phyloP scores from a whole-genome alignment of 768 basidiomycete species.

The Russula griseocarnosa region DNA sequence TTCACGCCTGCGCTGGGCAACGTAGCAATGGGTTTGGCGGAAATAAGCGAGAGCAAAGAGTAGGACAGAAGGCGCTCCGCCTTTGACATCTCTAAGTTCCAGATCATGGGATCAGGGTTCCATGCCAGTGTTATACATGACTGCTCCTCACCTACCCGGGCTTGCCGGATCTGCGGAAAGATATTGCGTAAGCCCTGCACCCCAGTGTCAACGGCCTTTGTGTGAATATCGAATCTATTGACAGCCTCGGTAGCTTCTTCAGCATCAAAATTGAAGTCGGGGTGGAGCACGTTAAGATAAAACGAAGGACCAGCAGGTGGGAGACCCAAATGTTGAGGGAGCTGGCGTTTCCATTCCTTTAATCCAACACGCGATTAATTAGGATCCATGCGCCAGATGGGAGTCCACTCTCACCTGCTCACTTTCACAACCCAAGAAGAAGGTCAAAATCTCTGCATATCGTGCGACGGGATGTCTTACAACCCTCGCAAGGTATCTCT shows the following conservation, averaged over 20 bases:
- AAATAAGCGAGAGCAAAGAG: slow-evolving; percentile 69
- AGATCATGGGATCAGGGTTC: not conserved
- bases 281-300: slow-evolving; percentile 77
- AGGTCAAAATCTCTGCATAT: slow-evolving; percentile 73
- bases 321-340: slow-evolving; percentile 56
- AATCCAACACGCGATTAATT: slow-evolving; percentile 1
- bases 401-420: slow-evolving; percentile 52
- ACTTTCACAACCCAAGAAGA: slow-evolving; percentile 73
- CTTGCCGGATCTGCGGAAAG: slow-evolving; percentile 60
- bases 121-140: not conserved
- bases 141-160: slow-evolving; percentile 53
- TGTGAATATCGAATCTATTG: slow-evolving; percentile 62
- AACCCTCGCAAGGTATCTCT: slow-evolving; percentile 67
- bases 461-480: slow-evolving; percentile 73
- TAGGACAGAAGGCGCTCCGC: slow-evolving; percentile 71
- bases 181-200: slow-evolving; percentile 62
- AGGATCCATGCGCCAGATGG: not conserved
- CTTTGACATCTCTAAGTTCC: slow-evolving; percentile 66
- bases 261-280: slow-evolving; percentile 75
- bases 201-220: slow-evolving; percentile 60
- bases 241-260: slow-evolving; percentile 62
- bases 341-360: slow-evolving; percentile 68
- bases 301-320: slow-evolving; percentile 71
- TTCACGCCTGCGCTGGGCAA: slow-evolving; percentile 41
- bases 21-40: slow-evolving; percentile 56